A percentile compares a stretch with the other conserved stretches of the same genome.
Evolutionary conservation across 2,329 filamentous ascomycete species (phyloP).

Genomic region (Fusarium mangiferae): DNA sequence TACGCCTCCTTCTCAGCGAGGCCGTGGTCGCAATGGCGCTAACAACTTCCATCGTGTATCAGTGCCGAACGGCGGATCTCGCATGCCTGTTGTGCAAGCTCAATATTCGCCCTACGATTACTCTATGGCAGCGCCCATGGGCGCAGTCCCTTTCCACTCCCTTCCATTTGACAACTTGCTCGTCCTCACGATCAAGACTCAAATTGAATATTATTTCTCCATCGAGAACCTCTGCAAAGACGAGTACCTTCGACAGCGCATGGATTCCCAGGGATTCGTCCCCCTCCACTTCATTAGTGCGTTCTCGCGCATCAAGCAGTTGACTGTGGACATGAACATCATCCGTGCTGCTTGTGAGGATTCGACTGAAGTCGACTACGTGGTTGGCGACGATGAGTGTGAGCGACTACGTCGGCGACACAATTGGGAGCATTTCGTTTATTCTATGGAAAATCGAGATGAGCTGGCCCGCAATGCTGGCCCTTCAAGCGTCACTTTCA

Average conservation of each 20-base stretch:
- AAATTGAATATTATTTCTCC: conserved; percentile 95
- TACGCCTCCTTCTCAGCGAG: conserved; percentile 48
- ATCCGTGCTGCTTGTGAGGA: conserved; percentile 80
- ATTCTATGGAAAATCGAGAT: conserved; percentile 77
- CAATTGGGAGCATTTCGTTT: conserved; percentile 83
- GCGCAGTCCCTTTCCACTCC: conserved; percentile 48
- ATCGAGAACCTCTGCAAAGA: conserved; percentile 96
- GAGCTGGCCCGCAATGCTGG: conserved; percentile 79
- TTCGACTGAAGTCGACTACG: conserved; percentile 78
- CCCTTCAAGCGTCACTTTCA: conserved; percentile 55
- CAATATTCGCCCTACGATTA: conserved; percentile 54
- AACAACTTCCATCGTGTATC: conserved; percentile 54
- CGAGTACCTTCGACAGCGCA: conserved; percentile 84
- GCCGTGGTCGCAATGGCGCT: conserved; percentile 49
- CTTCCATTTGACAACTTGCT: conserved; percentile 65
- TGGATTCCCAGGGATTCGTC: conserved; percentile 96
- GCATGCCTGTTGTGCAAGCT: conserved; percentile 52
- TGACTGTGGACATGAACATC: conserved; percentile 71
- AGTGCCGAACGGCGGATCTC: conserved; percentile 50
- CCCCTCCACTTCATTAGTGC: conserved; percentile 79
- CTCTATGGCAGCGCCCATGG: conserved; percentile 52
- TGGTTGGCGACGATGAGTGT: conserved; percentile 77
- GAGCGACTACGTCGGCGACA: conserved; percentile 81
- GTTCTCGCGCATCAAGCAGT: conserved; percentile 77
- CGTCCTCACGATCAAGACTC: conserved; percentile 56